Conservation (phyloP, 345 rosid genomes). For the Syzygium oleosum region DNA sequence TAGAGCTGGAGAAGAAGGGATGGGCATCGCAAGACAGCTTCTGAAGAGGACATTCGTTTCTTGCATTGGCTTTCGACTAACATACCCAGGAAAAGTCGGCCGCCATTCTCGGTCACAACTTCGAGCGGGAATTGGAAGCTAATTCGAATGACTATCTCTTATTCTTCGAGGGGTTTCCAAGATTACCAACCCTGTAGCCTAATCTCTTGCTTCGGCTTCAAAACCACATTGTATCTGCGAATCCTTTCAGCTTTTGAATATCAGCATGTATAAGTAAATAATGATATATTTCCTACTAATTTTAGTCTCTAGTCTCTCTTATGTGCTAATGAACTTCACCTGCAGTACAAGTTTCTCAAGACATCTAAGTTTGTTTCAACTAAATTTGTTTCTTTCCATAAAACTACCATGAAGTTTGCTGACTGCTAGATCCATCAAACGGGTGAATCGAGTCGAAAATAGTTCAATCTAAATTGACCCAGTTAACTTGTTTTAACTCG, state of each 20-base stretch:
- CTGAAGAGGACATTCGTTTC: slow-evolving; percentile 9
- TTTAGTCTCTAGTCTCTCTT: not conserved
- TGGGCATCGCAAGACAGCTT: slow-evolving; percentile 61
- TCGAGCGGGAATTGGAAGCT: not conserved
- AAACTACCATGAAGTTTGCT: too few species aligned
- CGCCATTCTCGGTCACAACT: not conserved
- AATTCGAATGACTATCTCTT: not conserved
- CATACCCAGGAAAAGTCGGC: not conserved
- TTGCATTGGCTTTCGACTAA: not conserved
- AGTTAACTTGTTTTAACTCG: too few species aligned
- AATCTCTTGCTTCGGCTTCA: not conserved
- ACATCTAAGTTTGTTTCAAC: not conserved
- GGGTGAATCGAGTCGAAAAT: too few species aligned
- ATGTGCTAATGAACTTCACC: not conserved
- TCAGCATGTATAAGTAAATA: not conserved
- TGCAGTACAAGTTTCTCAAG: not conserved
- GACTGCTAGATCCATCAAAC: too few species aligned
- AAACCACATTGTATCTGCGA: not conserved
- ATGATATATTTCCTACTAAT: not conserved
- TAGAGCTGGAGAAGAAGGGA: slow-evolving; percentile 68
- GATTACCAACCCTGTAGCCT: not conserved
- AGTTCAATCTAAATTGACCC: too few species aligned
- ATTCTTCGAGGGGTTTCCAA: not conserved
- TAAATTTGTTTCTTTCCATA: too few species aligned
- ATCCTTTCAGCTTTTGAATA: not conserved